Conservation (phyloP, 192 early-diverging fungal genomes). For the Coemansia sp. region DNA sequence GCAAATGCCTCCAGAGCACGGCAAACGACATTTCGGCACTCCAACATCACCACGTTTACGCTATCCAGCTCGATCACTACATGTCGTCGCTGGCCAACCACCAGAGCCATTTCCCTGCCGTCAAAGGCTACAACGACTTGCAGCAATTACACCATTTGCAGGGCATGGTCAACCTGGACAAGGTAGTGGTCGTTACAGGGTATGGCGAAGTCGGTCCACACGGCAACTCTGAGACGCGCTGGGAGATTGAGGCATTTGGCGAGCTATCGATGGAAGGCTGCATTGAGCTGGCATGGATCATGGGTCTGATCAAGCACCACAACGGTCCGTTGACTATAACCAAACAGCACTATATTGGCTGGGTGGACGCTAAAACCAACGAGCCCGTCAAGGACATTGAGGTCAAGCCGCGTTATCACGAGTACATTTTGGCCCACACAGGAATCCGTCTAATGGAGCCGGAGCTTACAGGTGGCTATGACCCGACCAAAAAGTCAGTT, state of each 20-base stretch:
- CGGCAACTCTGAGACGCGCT: conserved; percentile 86
- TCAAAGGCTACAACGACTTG: conserved; percentile 69
- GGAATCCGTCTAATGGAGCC: conserved; percentile 69
- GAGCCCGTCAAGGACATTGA: conserved; percentile 85
- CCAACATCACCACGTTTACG: background rate
- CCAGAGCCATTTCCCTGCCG: conserved; percentile 79
- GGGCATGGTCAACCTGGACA: conserved; percentile 80
- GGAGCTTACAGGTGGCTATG: conserved; percentile 79
- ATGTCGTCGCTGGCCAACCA: conserved; percentile 74
- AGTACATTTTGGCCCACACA: conserved; percentile 78
- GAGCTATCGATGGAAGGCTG: conserved; percentile 57
- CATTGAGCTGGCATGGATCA: conserved; percentile 96
- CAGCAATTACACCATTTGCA: conserved; percentile 64
- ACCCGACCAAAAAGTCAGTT: conserved; percentile 80
- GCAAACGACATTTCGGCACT: conserved; percentile 6
- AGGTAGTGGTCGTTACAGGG: conserved; percentile 85
- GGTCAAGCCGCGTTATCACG: conserved; percentile 86
- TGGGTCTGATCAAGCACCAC: conserved; percentile 89
- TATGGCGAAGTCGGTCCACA: conserved; percentile 91
- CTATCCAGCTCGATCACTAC: background rate
- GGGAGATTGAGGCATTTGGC: conserved; percentile 92
- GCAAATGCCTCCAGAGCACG: background rate
- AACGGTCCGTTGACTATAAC: conserved; percentile 42
- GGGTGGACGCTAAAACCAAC: conserved; percentile 85
- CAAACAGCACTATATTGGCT: conserved; percentile 57